Base-by-base conservation (phyloP, 305 asterid genomes). In the Rubia tinctorum region DNA sequence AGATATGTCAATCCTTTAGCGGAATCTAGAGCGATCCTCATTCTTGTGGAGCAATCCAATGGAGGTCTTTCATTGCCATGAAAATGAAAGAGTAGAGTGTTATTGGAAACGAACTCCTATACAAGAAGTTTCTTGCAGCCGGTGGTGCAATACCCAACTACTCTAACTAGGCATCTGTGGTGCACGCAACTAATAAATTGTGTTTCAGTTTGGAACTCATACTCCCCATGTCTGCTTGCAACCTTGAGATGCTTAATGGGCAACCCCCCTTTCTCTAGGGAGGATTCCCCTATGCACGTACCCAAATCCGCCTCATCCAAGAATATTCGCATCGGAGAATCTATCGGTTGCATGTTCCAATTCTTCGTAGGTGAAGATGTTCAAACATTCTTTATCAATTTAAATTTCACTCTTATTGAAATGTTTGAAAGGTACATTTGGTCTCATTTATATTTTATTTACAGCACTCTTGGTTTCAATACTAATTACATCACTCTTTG, bases 241-340 rank as follows among this genome's bases (percentile, higher is more conserved):
- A 90, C 89, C 82, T 93, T 93, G 0, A 93, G 86, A 84, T 87
- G 91, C 83, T 93, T 93, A 56, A 93, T 89, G n/a, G 0, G 98
- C 98, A 30, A 93, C 92, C 73, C 89, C 91, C 20, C 98, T 97
- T 44, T 86, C 65, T 23, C 25, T 93, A 7, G 97, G 97, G 68
- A 91, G 93, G 56, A 91, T 82, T 39, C 98, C 98, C 68, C 84
- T 82, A 44, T 93, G 98, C 71, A 93, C 98, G 72, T 86, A 93
- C 34, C 98, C 98, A 67, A 93, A 93, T 51, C 98, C 98, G 68
- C 98, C 98, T 82, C 91, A 97, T 62, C 98, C 97, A 2, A 93
- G 93, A 78, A 93, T 90, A 83, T 93, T 93, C 42, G 97, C 96
- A 17, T 87, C 77, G 0, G 98, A 87, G 85, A 91, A 93, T 22